A percentile compares a stretch with the other conserved stretches of the same genome.
Evolutionary conservation across 441 rosid species (phyloP).

Genomic region (Gossypium trilobum): DNA sequence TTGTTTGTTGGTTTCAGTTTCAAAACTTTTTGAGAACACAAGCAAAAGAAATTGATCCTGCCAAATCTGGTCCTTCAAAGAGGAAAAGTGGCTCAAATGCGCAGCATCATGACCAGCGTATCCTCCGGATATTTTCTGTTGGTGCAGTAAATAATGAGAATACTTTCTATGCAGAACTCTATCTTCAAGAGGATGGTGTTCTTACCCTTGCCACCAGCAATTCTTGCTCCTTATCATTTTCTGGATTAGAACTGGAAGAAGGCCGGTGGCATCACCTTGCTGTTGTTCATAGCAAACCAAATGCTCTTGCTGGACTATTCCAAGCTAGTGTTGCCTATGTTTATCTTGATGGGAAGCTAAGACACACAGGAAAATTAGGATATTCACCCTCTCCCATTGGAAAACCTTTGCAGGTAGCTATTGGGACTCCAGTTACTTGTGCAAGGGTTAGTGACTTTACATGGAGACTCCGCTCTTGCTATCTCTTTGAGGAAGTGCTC

Average conservation of each 20-base stretch:
- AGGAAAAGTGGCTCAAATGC: conserved; percentile 34
- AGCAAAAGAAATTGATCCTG: conserved; percentile 37
- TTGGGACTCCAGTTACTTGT: conserved; percentile 82
- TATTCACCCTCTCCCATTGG: conserved; percentile 98
- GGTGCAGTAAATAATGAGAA: conserved; percentile 70
- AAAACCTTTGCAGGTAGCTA: conserved; percentile 84
- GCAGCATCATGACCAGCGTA: conserved; percentile 53
- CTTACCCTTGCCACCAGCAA: conserved; percentile 97
- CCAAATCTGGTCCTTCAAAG: conserved; percentile 37
- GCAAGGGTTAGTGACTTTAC: conserved; percentile 75
- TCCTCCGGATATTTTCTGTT: conserved; percentile 89
- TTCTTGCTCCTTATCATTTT: conserved; percentile 78
- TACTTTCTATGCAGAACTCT: conserved; percentile 87
- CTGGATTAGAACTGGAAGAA: conserved; percentile 92
- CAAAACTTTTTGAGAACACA: conserved; percentile 48
- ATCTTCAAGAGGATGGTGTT: conserved; percentile 87
- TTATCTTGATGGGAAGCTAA: conserved; percentile 91
- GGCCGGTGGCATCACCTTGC: conserved; percentile 99
- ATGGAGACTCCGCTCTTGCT: conserved; percentile 96
- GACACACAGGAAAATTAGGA: conserved; percentile 96
- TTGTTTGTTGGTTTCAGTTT: conserved; percentile 80
- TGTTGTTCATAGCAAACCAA: conserved; percentile 98
- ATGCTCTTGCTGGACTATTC: conserved; percentile 99
- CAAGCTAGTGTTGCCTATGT: conserved; percentile 98
- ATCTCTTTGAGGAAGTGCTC: conserved; percentile 99